phyloP scores from a whole-genome alignment of 2,329 filamentous ascomycete species.

The Pseudogymnoascus sp. region DNA sequence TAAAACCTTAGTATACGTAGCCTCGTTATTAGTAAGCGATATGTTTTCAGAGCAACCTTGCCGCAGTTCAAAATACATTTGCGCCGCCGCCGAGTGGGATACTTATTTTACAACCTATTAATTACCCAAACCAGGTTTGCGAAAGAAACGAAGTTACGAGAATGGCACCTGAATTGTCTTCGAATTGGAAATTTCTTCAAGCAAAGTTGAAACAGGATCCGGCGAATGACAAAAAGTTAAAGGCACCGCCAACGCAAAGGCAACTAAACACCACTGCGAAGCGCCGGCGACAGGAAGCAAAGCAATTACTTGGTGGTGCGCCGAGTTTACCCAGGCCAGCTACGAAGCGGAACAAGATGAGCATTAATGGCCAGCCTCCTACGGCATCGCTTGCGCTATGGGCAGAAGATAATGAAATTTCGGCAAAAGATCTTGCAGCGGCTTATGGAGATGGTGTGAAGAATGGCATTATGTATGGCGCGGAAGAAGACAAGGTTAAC shows the following conservation, averaged over 20 bases:
- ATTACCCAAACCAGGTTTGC: neutral
- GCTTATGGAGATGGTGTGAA: constrained; percentile 52
- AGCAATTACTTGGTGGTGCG: constrained; percentile 12
- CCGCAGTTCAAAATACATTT: neutral
- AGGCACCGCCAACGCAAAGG: constrained; percentile 24
- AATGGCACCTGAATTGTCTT: constrained; percentile 42
- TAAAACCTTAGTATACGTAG: neutral
- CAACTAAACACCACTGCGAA: constrained; percentile 28
- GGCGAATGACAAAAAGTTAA: constrained; percentile 28
- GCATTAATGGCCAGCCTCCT: constrained; percentile 35
- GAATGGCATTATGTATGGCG: constrained; percentile 40
- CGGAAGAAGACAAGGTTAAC: constrained; percentile 50
- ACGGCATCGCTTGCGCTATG: constrained; percentile 53
- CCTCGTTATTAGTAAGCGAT: neutral
- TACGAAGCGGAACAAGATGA: constrained; percentile 40
- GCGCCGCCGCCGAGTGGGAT: neutral
- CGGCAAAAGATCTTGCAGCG: constrained; percentile 52
- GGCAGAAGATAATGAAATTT: constrained; percentile 54
- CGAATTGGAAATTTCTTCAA: constrained; percentile 76
- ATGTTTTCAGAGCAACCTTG: neutral
- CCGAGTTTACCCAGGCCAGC: neutral
- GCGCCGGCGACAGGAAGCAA: constrained; percentile 27
- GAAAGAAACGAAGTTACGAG: constrained; percentile 9
- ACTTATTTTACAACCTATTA: neutral
- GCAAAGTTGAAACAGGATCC: constrained; percentile 44